Percentiles rank a stretch among this genome's conserved stretches.
Conservation (phyloP, 371 early-diverging fungal genomes). For the Lichtheimia corymbifera region DNA sequence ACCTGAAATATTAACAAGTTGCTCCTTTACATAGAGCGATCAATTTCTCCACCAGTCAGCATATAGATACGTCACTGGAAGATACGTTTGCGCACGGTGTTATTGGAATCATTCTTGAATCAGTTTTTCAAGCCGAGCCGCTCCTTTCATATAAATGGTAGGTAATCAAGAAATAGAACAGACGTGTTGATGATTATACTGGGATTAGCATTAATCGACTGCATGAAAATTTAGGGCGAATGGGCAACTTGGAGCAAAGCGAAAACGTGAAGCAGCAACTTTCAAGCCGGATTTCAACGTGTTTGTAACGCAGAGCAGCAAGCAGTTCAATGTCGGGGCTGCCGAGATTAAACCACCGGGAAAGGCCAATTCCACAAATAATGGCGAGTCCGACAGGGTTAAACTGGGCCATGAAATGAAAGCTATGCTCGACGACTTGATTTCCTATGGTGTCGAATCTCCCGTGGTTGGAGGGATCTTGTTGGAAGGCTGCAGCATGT, state of each 20-base stretch:
- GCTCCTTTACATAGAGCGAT: neutral
- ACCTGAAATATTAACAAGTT: neutral
- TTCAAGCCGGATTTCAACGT: neutral
- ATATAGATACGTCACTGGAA: neutral
- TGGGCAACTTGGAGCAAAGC: neutral
- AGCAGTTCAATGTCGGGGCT: neutral
- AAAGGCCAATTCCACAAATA: neutral
- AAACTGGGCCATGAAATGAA: neutral
- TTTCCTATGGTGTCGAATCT: neutral
- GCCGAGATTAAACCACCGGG: neutral
- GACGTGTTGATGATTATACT: neutral
- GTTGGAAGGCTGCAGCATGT: too few species aligned
- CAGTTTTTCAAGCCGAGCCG: neutral
- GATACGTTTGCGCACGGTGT: neutral
- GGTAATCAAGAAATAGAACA: neutral
- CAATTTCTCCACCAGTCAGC: neutral
- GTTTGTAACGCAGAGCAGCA: neutral
- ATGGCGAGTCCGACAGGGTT: neutral
- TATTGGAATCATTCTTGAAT: neutral
- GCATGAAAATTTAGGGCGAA: neutral
- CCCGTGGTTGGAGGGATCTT: neutral
- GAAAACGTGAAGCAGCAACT: neutral
- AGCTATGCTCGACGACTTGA: neutral
- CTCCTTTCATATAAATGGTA: too few species aligned
- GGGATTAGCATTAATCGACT: neutral